Evolutionary conservation across 148 eudicot genomes (phyloP).

Genomic region (Simmondsia chinensis): DNA sequence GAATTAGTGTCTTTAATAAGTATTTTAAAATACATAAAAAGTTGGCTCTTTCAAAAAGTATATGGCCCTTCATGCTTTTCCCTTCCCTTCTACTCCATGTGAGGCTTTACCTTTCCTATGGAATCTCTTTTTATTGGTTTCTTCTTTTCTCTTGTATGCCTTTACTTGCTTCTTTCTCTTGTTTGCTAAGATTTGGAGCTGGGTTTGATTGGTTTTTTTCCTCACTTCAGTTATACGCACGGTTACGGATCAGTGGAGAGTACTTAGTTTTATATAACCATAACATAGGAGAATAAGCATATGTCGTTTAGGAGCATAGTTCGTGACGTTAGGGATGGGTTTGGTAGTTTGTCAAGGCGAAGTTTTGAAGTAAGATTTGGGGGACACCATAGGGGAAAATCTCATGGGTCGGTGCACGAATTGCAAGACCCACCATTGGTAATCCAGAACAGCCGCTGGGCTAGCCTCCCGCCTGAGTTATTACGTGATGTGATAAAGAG

Average conservation of each 20-base stretch:
- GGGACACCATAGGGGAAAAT: slow-evolving; percentile 60
- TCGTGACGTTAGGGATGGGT: slow-evolving; percentile 78
- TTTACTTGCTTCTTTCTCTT: slow-evolving; percentile 14
- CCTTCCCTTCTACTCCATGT: slow-evolving; percentile 20
- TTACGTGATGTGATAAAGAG: slow-evolving; percentile 77
- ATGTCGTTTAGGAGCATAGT: slow-evolving; percentile 92
- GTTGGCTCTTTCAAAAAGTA: slow-evolving; percentile 12
- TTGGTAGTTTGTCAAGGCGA: slow-evolving; percentile 82
- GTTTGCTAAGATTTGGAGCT: slow-evolving; percentile 17
- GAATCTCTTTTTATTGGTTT: slow-evolving; percentile 71
- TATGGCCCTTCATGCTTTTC: slow-evolving; percentile 17
- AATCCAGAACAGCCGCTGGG: slow-evolving; percentile 77
- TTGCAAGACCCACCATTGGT: slow-evolving; percentile 53
- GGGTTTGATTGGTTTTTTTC: slow-evolving; percentile 7
- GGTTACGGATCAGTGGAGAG: not conserved
- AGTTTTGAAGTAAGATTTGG: slow-evolving; percentile 67
- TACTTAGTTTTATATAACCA: slow-evolving; percentile 12
- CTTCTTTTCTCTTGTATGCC: slow-evolving; percentile 21
- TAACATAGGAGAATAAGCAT: slow-evolving; percentile 9
- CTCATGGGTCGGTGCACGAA: slow-evolving; percentile 79
- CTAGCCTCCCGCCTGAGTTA: slow-evolving; percentile 79
- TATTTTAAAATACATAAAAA: slow-evolving; percentile 14
- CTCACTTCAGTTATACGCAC: slow-evolving; percentile 21
- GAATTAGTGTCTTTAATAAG: no score
- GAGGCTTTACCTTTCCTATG: slow-evolving; percentile 25